Base-by-base conservation (phyloP, 179 eudicot species). In the Beta lomatogona region DNA sequence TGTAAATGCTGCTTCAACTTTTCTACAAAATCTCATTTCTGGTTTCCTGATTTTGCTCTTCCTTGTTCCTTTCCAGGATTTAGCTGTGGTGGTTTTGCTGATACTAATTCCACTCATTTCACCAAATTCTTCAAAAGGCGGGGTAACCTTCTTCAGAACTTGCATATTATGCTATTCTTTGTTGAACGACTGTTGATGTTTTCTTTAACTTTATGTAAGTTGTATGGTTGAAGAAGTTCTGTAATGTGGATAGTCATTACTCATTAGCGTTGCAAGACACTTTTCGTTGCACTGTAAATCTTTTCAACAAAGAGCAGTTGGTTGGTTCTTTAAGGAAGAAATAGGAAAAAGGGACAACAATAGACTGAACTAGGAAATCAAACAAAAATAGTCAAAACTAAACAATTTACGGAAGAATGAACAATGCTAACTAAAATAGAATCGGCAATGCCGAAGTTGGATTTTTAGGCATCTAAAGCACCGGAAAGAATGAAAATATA, bases 81-180 rank as follows among this genome's bases (percentile, higher is more conserved):
- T 96, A 86, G 99, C 99, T 77, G 99, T 96, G 87, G 99, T 96
- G 87, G 98, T 96, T 84, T 85, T 96, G 88, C 90, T 96, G 85
- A 96, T 96, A 82, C 99, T 96, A 83, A 94, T 96, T 84, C 99
- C 99, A 69, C 96, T 96, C 67, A 89, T 96, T 82, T 96, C 99
- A 83, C 99, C 99, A 80, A 94, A 90, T 90, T 96, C 99, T 41
- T 94, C 99, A 4, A 96, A 96, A 91, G 98, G 99, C 90, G 98
- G 99, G 98, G 99, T 96, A 95, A 89, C 31, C 45, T 84, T 86
- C 79, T 81, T 61, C 76, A 55, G 52, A 45, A 73, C 57, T 83
- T 52, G 46, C 55, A 53, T 13, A 67, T 69, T 14, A 13, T 73
- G 57, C 55, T 82, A 69, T 16, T 28, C 44, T 64, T 73, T 72